phyloP scores from a whole-genome alignment of 2,329 filamentous ascomycete species.

The Fusarium nodosum region DNA sequence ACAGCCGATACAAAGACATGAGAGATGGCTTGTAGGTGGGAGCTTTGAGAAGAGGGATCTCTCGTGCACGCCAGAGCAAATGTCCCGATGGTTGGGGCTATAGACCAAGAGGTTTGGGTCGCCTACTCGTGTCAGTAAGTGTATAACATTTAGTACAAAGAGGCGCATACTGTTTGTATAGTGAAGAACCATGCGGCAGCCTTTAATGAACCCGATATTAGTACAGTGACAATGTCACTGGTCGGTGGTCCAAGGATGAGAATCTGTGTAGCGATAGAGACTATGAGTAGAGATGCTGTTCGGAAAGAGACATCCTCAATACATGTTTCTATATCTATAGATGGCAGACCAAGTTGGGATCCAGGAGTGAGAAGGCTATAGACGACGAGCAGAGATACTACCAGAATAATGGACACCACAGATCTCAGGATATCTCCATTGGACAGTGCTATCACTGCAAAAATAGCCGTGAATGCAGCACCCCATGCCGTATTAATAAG shows the following conservation, averaged over 20 bases:
- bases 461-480: background rate
- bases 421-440: constrained; percentile 47
- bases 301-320: constrained; percentile 47
- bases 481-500: constrained; percentile 9
- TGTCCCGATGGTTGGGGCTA: constrained; percentile 49
- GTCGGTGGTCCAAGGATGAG: constrained; percentile 46
- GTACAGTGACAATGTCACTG: constrained; percentile 16
- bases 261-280: constrained; percentile 34
- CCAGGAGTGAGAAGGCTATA: constrained; percentile 48
- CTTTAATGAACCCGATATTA: constrained; percentile 51
- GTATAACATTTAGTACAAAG: rapidly evolving
- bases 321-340: constrained; percentile 47
- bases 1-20: constrained; percentile 51
- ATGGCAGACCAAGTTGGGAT: constrained; percentile 4
- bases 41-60: constrained; percentile 49
- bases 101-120: constrained; percentile 52
- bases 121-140: constrained; percentile 41
- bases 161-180: constrained; percentile 50
- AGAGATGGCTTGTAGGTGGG: constrained; percentile 46
- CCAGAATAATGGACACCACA: constrained; percentile 48
- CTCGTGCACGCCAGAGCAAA: constrained; percentile 53
- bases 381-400: constrained; percentile 48
- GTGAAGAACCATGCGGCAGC: constrained; percentile 55
- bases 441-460: constrained; percentile 43
- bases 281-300: constrained; percentile 34